Evolutionary conservation across 2,329 filamentous ascomycete species (phyloP).

Genomic region (Paraphaeosphaeria minitans): DNA sequence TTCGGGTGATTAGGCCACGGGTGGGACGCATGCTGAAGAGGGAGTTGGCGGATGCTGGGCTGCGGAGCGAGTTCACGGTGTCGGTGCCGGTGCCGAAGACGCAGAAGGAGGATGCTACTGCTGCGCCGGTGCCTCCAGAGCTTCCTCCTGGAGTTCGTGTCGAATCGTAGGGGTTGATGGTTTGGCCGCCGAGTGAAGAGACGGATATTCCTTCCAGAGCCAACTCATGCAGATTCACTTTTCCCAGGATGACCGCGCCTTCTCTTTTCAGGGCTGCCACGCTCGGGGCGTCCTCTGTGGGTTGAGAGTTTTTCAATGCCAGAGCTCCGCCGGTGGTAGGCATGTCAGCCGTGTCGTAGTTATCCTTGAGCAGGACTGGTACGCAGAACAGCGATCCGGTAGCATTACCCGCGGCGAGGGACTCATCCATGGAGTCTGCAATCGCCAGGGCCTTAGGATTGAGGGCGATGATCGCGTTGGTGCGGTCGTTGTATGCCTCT

Average conservation of each 20-base stretch:
- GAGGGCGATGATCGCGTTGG: constrained; percentile 63
- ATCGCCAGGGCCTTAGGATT: constrained; percentile 55
- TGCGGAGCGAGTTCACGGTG: constrained; percentile 65
- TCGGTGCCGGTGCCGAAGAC: constrained; percentile 65
- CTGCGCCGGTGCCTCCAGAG: constrained; percentile 67
- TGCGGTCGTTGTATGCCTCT: constrained; percentile 59
- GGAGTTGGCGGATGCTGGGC: constrained; percentile 65
- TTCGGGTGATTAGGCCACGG: constrained; percentile 56
- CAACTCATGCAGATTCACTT: constrained; percentile 66
- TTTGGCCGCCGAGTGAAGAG: constrained; percentile 68
- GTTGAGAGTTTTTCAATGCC: constrained; percentile 56
- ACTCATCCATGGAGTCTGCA: constrained; percentile 58
- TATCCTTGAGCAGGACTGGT: constrained; percentile 68
- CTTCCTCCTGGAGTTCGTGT: constrained; percentile 69
- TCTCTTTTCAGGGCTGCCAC: constrained; percentile 56
- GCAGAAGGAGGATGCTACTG: constrained; percentile 62
- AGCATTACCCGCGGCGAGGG: constrained; percentile 55
- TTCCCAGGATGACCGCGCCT: constrained; percentile 62
- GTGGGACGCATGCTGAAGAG: constrained; percentile 66
- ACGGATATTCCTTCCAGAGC: constrained; percentile 68
- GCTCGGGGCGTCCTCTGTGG: constrained; percentile 56
- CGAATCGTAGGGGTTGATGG: constrained; percentile 68
- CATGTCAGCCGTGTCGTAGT: constrained; percentile 62
- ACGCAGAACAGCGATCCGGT: constrained; percentile 64
- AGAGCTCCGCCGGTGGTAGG: constrained; percentile 63